Base-by-base conservation (phyloP, 345 rosid species). In the Atalantia buxifolia region DNA sequence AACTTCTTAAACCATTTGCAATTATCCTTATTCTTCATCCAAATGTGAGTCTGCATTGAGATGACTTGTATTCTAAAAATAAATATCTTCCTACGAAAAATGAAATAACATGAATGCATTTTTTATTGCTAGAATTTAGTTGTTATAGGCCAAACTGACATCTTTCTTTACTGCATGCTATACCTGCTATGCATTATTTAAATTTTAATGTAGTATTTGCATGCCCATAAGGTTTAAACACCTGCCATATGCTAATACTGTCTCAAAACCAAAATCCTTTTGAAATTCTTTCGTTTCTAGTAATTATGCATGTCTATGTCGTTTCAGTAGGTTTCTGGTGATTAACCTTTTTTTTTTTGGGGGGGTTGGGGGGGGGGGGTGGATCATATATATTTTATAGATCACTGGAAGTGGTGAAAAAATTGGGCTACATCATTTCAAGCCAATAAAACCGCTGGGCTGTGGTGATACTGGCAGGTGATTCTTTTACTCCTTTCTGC, bases 391-490 rank as follows among this genome's bases (percentile, higher is more conserved):
- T 63, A 13, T 74, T 79, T 75, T 16, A 31, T 73, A 96, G 99
- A 88, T 96, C 85, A 90, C 92, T 80, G 89, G 90, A 6, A 55
- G 60, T 14, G 97, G 93, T 73, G 98, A 86, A 82, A 87, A 79
- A 77, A 89, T 94, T 72, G 95, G 97, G 48, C 82, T 96, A 30
- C 89, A 88, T 76, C 97, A 96, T 89, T 96, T 96, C 84, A 92
- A 89, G 86, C 99, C 99, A 57, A 83, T 94, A 81, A 96, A 86
- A 86, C 99, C 99, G 4, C 79, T 96, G 80, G 99, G 99, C 19
- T 91, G 95, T 57, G 99, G 99, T 76, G 99, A 96, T 84, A 92
- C 99, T 75, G 98, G 99, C 85, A 93, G 99, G 99, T 96, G 88
- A 66, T 27, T 28, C 35, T 22, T 22, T 79, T 67, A 31, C 33